A percentile compares a stretch with the other conserved stretches of the same genome.
phyloP scores from a whole-genome alignment of 768 basidiomycete genomes.

The Russula virescens region DNA sequence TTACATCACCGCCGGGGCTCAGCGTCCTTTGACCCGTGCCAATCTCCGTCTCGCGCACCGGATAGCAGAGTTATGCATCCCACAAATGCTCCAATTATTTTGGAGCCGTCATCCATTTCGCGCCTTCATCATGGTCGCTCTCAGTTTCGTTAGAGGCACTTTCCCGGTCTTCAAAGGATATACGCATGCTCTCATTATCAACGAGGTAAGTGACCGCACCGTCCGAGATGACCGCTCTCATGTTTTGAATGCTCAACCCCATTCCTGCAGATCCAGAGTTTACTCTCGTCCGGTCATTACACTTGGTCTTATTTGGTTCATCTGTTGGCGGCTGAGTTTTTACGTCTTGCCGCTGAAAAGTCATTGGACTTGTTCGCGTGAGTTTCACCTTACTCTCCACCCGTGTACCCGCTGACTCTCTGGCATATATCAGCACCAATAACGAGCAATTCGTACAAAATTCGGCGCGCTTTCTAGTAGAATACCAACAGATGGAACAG shows the following conservation, averaged over 20 bases:
- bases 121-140: conserved; percentile 60
- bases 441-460: conserved; percentile 72
- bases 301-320: conserved; percentile 59
- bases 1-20: conserved; percentile 53
- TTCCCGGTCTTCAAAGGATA: conserved; percentile 81
- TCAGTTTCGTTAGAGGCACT: conserved; percentile 67
- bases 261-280: conserved; percentile 55
- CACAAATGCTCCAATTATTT: conserved; percentile 46
- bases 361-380: conserved; percentile 69
- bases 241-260: background rate
- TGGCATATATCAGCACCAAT: conserved; percentile 41
- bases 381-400: conserved; percentile 30
- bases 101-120: conserved; percentile 61
- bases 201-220: conserved; percentile 52
- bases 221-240: too few species aligned
- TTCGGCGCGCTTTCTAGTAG: conserved; percentile 67
- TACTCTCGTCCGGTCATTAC: conserved; percentile 67
- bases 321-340: conserved; percentile 56
- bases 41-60: conserved; percentile 55
- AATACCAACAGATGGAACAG: conserved; percentile 73
- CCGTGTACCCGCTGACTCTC: conserved; percentile 5
- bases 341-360: conserved; percentile 58
- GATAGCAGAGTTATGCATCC: conserved; percentile 48
- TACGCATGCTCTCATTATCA: conserved; percentile 79
- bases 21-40: conserved; percentile 51